Evolutionary conservation across 768 basidiomycete species (phyloP).

Genomic region (Erythrobasidium yunnanense): DNA sequence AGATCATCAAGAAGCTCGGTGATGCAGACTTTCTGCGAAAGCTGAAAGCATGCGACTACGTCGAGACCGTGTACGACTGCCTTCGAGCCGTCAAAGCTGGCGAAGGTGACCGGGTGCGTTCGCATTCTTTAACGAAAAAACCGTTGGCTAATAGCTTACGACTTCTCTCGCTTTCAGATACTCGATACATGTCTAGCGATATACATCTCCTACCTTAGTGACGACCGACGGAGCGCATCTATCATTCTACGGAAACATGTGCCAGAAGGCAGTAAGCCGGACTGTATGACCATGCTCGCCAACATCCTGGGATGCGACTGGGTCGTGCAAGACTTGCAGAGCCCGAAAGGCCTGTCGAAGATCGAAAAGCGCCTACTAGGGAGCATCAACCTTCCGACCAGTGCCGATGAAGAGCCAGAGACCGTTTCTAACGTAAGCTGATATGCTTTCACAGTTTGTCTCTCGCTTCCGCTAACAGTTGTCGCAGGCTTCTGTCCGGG

Average conservation of each 20-base stretch:
- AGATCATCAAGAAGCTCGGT: conserved; percentile 28
- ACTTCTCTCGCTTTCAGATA: background rate
- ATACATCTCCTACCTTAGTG: background rate
- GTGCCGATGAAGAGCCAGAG: too few species aligned
- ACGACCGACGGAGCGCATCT: background rate
- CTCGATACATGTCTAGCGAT: conserved; percentile 27
- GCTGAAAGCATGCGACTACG: conserved; percentile 29
- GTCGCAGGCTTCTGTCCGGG: too few species aligned
- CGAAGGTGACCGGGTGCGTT: conserved; percentile 28
- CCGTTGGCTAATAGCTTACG: background rate
- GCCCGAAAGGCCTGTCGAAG: too few species aligned
- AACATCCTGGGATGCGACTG: too few species aligned
- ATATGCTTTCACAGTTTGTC: too few species aligned
- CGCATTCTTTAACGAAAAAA: background rate
- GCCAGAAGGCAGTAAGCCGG: background rate
- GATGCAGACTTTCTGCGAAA: conserved; percentile 30
- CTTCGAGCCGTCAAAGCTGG: conserved; percentile 28
- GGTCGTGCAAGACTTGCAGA: too few species aligned
- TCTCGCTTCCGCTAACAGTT: too few species aligned
- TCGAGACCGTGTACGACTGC: conserved; percentile 27
- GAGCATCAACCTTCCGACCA: too few species aligned
- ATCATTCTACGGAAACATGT: background rate
- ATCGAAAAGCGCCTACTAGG: too few species aligned
- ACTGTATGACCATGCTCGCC: background rate
- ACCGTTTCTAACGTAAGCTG: too few species aligned